Evolutionary conservation across 2,329 filamentous ascomycete genomes (phyloP).

Genomic region (Diaporthe longicolla): DNA sequence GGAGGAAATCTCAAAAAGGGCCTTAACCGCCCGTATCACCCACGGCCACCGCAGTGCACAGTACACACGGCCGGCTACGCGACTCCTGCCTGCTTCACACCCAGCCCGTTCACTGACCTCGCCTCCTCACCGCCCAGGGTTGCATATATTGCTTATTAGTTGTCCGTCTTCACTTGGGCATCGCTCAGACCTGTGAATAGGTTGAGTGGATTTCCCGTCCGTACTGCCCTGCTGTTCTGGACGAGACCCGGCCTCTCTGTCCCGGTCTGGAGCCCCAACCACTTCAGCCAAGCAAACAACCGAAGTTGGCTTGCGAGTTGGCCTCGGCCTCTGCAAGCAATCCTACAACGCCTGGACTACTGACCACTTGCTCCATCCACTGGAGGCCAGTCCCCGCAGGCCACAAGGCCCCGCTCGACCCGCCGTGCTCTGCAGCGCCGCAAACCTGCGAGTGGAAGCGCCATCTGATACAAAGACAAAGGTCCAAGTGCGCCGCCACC

Average conservation of each 20-base stretch:
- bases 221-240: background rate
- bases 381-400: conserved; percentile 18
- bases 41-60: conserved; percentile 7
- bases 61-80: background rate
- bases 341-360: conserved; percentile 18
- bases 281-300: conserved; percentile 23
- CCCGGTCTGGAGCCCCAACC: conserved; percentile 8
- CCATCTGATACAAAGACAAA: conserved; percentile 12
- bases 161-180: background rate
- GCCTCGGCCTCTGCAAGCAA: conserved; percentile 13
- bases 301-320: conserved; percentile 30
- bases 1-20: conserved; percentile 24
- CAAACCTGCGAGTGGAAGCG: conserved; percentile 29
- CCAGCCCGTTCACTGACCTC: conserved; percentile 1
- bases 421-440: conserved; percentile 29
- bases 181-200: background rate
- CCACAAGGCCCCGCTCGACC: conserved; percentile 16
- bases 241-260: background rate
- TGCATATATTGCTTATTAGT: background rate
- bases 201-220: background rate
- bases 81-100: conserved; percentile 12
- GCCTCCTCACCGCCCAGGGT: background rate
- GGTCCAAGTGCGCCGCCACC: conserved; percentile 21
- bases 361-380: background rate
- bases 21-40: conserved; percentile 28